phyloP scores from a whole-genome alignment of 352 stramenopile species.

The Phytophthora brassicae region DNA sequence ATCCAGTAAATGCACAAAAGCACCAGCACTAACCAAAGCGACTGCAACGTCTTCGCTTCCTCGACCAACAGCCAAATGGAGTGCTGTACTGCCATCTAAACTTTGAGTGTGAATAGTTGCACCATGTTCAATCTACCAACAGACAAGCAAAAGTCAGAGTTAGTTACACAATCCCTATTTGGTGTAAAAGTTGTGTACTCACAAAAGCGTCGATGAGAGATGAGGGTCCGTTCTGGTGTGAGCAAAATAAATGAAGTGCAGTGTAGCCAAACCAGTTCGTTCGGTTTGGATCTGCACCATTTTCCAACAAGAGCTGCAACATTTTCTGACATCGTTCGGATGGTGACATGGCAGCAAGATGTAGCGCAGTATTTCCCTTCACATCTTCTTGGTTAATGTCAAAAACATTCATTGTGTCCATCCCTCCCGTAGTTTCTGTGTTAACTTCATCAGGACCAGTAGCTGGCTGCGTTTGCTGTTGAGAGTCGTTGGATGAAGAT shows the following conservation, averaged over 20 bases:
- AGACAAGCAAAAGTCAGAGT: background rate
- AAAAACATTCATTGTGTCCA: conserved; percentile 38
- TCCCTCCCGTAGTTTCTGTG: background rate
- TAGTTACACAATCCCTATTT: too few relatives aligned
- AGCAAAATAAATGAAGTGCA: conserved; percentile 82
- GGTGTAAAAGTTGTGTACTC: too few relatives aligned
- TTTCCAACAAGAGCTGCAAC: conserved; percentile 79
- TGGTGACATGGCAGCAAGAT: conserved; percentile 83
- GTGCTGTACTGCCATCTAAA: conserved; percentile 80
- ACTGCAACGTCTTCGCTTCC: conserved; percentile 75
- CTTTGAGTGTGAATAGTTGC: conserved; percentile 79
- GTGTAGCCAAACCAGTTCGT: conserved; percentile 89
- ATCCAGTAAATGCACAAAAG: conserved; percentile 78
- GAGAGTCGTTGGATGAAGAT: conserved; percentile 4
- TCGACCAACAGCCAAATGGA: conserved; percentile 77
- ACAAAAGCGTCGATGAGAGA: conserved; percentile 82
- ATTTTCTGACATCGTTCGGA: conserved; percentile 82
- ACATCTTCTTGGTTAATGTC: conserved; percentile 83
- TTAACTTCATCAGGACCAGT: conserved; percentile 1
- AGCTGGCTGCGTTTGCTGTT: conserved; percentile 12
- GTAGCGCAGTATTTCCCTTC: conserved; percentile 83
- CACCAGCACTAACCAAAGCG: conserved; percentile 69
- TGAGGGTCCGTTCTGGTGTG: conserved; percentile 69
- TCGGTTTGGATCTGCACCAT: conserved; percentile 72
- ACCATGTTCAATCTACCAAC: conserved; percentile 71